Conservation (phyloP, 495 filamentous ascomycete species). For the Hypoxylon lienhwacheense region DNA sequence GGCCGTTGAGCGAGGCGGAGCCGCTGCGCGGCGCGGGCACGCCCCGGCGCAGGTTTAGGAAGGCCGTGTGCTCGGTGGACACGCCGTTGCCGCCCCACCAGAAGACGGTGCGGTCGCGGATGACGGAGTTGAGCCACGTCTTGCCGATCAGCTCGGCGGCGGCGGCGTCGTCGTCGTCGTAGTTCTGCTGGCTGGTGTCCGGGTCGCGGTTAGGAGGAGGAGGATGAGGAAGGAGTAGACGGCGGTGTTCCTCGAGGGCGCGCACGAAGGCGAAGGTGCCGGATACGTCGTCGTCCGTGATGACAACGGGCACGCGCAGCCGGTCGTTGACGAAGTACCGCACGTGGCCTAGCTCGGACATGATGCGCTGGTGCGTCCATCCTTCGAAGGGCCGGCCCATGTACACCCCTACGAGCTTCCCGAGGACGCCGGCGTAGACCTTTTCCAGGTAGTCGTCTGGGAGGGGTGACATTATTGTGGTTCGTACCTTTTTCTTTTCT, state of each 20-base stretch:
- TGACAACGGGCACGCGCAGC: constrained; percentile 31
- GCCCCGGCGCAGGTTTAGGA: constrained; percentile 35
- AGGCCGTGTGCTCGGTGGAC: constrained; percentile 42
- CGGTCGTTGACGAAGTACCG: constrained; percentile 38
- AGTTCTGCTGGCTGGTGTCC: not conserved
- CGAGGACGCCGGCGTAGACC: constrained; percentile 42
- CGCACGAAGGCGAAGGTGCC: constrained; percentile 40
- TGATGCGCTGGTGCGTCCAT: constrained; percentile 40
- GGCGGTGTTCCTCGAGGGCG: constrained; percentile 37
- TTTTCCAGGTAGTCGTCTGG: constrained; percentile 36
- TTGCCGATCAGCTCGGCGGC: constrained; percentile 32
- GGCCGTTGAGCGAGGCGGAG: constrained; percentile 29
- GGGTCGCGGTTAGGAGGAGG: not conserved
- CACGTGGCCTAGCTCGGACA: constrained; percentile 35
- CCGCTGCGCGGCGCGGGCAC: constrained; percentile 37
- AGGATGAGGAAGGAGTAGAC: no score
- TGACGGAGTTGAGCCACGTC: constrained; percentile 40
- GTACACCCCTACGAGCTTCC: constrained; percentile 42
- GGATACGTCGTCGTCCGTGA: constrained; percentile 40
- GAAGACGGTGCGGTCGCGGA: constrained; percentile 34
- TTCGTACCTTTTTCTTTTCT: not conserved
- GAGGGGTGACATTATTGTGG: not conserved
- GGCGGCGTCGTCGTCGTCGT: not conserved
- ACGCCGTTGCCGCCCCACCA: constrained; percentile 43
- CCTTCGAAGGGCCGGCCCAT: constrained; percentile 40